Evolutionary conservation across 208 protist genomes (phyloP).

Genomic region (Wallacemonas sp.): DNA sequence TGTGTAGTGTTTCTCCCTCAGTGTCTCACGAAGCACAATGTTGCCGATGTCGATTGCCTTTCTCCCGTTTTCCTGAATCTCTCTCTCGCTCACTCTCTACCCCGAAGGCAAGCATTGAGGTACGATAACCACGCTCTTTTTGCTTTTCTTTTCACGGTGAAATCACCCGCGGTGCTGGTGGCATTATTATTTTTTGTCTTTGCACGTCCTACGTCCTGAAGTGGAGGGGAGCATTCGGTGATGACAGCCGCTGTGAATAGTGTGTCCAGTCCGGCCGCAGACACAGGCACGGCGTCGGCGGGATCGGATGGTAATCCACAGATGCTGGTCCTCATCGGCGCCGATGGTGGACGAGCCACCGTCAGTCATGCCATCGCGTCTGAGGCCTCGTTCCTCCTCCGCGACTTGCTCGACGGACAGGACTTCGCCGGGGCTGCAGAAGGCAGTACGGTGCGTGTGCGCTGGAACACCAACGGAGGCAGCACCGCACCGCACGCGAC

Average conservation of each 20-base stretch:
- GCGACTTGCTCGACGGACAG: constrained; percentile 71
- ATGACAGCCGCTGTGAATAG: no score
- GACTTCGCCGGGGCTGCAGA: constrained; percentile 9
- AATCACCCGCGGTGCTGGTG: no score
- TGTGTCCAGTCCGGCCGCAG: no score
- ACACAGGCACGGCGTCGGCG: neutral
- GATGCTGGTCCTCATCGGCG: constrained; percentile 63
- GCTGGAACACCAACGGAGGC: neutral
- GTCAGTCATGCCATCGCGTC: constrained; percentile 69
- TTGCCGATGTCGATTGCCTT: no score
- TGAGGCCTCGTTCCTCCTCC: constrained; percentile 69
- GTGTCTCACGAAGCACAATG: no score
- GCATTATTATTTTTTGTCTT: no score
- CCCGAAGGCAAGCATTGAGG: neutral
- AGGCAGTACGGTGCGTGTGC: neutral
- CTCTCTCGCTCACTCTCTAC: neutral
- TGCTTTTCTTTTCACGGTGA: neutral
- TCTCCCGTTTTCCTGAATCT: neutral
- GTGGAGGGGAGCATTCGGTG: no score
- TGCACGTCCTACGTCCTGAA: no score
- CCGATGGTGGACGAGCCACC: constrained; percentile 54
- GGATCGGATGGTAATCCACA: constrained; percentile 13
- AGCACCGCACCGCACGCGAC: neutral
- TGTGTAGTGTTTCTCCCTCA: no score
- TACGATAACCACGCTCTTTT: constrained; percentile 2